Base-by-base conservation (phyloP, 2,329 filamentous ascomycete species). In the Karstenula rhodostoma region DNA sequence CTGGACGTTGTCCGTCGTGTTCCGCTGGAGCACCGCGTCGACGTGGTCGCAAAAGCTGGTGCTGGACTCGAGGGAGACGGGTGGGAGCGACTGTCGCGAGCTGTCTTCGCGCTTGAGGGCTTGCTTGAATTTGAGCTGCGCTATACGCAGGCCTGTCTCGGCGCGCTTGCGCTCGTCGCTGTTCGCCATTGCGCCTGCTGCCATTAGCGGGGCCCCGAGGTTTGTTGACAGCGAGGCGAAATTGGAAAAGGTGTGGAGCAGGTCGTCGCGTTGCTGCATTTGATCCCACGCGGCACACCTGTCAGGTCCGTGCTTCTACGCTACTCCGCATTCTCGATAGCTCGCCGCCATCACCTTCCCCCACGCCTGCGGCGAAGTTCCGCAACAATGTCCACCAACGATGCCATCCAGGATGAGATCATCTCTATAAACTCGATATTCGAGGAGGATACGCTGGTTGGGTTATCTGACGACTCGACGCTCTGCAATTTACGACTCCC, bases 361-460 rank as follows among this genome's bases (percentile, higher is more conserved):
- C 15, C 52, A 35, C 48, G 23, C 25, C 32, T 27, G 46, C 40
- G 52, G 43, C 55, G 13, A 23, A 42, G 49, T 37, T 48, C 59
- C 51, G 47, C 62, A 65, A 68, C 62, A 59, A 73, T 73, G 67
- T 63, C 67, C 48, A 51, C 59, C 37, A 74, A 76, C 67, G 72
- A 74, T 46, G 70, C 82, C 52, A 84, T 94, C 27, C 76, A 79
- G 51, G 91, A 95, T 78, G 92, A 95, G 75, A 81, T 94, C 32
- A 90, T 90, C 72, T 92, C 90, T 63, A 90, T 95, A 72, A 95
- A 94, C 78, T 91, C 92, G 57, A 95, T 95, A 66, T 95, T 94
- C 78, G 89, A 88, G 65, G 84, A 88, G 50, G 82, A 81, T n/a
- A 90, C 89, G 12, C 82, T 94, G 8, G 61, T 68, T 1, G 62